Evolutionary conservation across 257 asterid genomes (phyloP).

Genomic region (Capsicum baccatum): DNA sequence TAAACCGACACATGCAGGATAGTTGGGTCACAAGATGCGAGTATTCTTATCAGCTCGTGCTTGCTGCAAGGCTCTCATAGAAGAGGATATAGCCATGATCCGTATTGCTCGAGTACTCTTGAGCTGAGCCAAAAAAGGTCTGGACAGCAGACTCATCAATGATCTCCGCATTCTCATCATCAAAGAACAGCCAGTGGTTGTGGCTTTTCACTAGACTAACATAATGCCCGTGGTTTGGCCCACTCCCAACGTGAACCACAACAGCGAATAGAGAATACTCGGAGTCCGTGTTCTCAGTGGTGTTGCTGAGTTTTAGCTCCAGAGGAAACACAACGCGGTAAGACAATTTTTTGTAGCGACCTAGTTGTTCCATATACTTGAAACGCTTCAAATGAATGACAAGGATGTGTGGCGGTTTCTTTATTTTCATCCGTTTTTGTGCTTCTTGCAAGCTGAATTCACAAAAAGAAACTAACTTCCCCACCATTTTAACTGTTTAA

Average conservation of each 20-base stretch:
- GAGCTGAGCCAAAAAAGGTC: slow-evolving; percentile 87
- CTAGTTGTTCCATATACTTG: slow-evolving; percentile 81
- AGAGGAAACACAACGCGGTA: slow-evolving; percentile 89
- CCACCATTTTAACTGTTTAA: background rate
- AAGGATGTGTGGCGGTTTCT: slow-evolving; percentile 75
- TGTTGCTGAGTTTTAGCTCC: slow-evolving; percentile 81
- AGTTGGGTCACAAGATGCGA: background rate
- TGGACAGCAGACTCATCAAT: slow-evolving; percentile 86
- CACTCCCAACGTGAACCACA: slow-evolving; percentile 85
- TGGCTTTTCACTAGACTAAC: slow-evolving; percentile 91
- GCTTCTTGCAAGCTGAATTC: slow-evolving; percentile 85
- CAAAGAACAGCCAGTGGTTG: slow-evolving; percentile 86
- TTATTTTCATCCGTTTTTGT: slow-evolving; percentile 89
- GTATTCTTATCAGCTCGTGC: slow-evolving; percentile 23
- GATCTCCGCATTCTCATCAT: slow-evolving; percentile 85
- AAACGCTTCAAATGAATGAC: slow-evolving; percentile 86
- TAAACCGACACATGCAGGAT: background rate
- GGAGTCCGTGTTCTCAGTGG: slow-evolving; percentile 80
- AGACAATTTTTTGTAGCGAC: slow-evolving; percentile 77
- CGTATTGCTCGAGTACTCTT: slow-evolving; percentile 80
- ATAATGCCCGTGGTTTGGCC: slow-evolving; percentile 91
- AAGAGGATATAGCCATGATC: slow-evolving; percentile 87
- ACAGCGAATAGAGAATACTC: slow-evolving; percentile 83
- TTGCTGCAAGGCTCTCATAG: slow-evolving; percentile 54
- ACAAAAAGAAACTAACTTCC: slow-evolving; percentile 12